Base-by-base conservation (phyloP, 192 early-diverging fungal genomes). In the Gamsiella multidivaricata region DNA sequence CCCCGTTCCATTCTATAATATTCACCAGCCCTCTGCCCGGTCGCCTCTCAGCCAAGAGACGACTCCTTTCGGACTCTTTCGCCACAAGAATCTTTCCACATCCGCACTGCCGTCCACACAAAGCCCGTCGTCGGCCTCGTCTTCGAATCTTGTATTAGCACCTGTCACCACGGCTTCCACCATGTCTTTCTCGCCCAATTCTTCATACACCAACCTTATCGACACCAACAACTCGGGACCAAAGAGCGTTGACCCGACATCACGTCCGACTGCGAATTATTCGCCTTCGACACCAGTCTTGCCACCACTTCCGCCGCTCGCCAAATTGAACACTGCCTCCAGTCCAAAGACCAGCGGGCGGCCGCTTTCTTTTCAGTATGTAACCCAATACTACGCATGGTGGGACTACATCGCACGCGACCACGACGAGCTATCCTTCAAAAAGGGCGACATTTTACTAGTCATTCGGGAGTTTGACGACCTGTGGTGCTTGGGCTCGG, bases 381-480 rank as follows among this genome's bases (percentile, higher is more conserved):
- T 65, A 25, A 66, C 74, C 20, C 74, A 78, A 46, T 78, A 58
- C 46, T 69, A 78, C 43, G 74, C 65, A 10, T 78, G 74, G 65
- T 78, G 74, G 74, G 74, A 78, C 49, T 78, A 78, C n/a, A 78
- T 78, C n/a, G 65, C 74, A 14, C 52, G 65, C 6, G 74, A 78
- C 20, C 66, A 78, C 34, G 74, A 78, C 29, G 74, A 78, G 20
- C 74, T 78, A 12, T 78, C 74, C 3, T 78, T 78, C 50, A 62
- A 57, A 41, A 78, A 78, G 31, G 74, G 74, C 53, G 74, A 78
- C 26, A 64, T 78, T 34, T 66, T 78, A 17, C 41, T 78, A 7
- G 74, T 78, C 43, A 69, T 36, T 41, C 65, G 66, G 25, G 74
- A 78, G 32, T 78, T 78, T 53, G 74, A 78, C 34, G 74, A 78